Percentiles rank a stretch among this genome's conserved stretches.
Conservation (phyloP, 2,329 filamentous ascomycete species). For the Alternaria rosae region DNA sequence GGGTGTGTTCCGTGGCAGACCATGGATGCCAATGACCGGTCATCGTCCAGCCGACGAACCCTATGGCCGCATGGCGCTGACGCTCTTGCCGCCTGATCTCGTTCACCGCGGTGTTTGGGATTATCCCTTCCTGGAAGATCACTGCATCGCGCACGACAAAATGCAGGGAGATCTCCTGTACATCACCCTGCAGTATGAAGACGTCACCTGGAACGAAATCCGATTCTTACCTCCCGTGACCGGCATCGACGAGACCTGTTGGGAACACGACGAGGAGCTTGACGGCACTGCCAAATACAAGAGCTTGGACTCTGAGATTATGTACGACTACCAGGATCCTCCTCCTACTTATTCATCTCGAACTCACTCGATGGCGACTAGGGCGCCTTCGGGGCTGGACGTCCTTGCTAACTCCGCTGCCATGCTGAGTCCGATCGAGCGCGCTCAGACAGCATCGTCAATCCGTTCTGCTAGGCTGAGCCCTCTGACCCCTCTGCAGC, state of each 20-base stretch:
- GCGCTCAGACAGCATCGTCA: conserved; percentile 33
- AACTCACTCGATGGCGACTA: conserved; percentile 50
- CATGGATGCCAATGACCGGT: conserved; percentile 52
- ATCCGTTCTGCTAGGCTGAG: conserved; percentile 18
- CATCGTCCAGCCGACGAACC: conserved; percentile 50
- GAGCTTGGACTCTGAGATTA: conserved; percentile 51
- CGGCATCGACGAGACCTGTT: conserved; percentile 47
- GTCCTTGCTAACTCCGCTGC: conserved; percentile 49
- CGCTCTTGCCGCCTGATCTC: conserved; percentile 43
- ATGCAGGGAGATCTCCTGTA: conserved; percentile 52
- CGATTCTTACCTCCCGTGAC: conserved; percentile 43
- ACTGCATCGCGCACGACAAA: conserved; percentile 53
- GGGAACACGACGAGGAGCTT: conserved; percentile 50
- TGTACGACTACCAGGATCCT: conserved; percentile 54
- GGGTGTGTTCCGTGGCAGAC: conserved; percentile 45
- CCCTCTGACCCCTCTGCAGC: conserved; percentile 21
- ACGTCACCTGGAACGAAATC: conserved; percentile 52
- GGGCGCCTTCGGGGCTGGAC: conserved; percentile 48
- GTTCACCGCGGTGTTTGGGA: conserved; percentile 49
- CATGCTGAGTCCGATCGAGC: conserved; percentile 45
- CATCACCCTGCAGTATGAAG: conserved; percentile 50
- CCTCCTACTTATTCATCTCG: conserved; percentile 53
- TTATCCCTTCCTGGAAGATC: conserved; percentile 50
- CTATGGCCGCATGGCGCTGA: conserved; percentile 50
- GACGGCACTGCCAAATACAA: conserved; percentile 48